Conservation (phyloP, 2,329 filamentous ascomycete genomes). For the Cytospora schulzeri region DNA sequence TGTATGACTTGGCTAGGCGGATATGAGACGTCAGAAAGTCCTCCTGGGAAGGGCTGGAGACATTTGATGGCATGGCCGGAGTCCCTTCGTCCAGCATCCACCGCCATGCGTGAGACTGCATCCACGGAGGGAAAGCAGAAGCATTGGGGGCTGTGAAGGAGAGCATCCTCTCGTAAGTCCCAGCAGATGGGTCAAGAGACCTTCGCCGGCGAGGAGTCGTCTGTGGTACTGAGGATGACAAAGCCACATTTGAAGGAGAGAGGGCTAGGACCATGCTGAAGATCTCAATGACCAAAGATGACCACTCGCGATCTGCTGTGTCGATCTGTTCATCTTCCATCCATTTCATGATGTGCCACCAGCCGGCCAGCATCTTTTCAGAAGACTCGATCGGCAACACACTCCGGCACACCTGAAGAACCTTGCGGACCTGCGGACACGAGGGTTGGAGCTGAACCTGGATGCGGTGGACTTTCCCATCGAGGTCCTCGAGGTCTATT, state of each 20-base stretch:
- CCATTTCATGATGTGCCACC: constrained; percentile 77
- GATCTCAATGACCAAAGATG: constrained; percentile 64
- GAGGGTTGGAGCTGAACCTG: constrained; percentile 67
- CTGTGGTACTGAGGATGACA: constrained; percentile 11
- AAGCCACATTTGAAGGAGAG: constrained; percentile 34
- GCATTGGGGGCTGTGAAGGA: constrained; percentile 50
- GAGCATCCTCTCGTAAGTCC: constrained; percentile 44
- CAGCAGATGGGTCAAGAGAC: constrained; percentile 31
- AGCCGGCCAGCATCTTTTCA: constrained; percentile 66
- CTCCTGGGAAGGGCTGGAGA: constrained; percentile 29
- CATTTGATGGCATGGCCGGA: constrained; percentile 7
- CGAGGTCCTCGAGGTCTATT: constrained; percentile 67
- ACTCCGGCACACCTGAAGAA: constrained; percentile 65
- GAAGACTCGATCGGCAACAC: constrained; percentile 61
- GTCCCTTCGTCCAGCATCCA: constrained; percentile 67
- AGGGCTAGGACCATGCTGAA: constrained; percentile 66
- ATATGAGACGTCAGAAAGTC: constrained; percentile 55
- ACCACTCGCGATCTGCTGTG: constrained; percentile 66
- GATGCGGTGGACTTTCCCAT: constrained; percentile 65
- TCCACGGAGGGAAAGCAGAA: constrained; percentile 55
- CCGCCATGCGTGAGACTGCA: constrained; percentile 67
- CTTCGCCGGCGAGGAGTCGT: constrained; percentile 41
- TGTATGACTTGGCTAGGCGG: constrained; percentile 65
- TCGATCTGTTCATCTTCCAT: constrained; percentile 52
- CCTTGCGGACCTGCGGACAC: constrained; percentile 61